A percentile compares a stretch with the other conserved stretches of the same genome.
Conservation (phyloP, 805 yeast genomes). For the Candida maltosa region DNA sequence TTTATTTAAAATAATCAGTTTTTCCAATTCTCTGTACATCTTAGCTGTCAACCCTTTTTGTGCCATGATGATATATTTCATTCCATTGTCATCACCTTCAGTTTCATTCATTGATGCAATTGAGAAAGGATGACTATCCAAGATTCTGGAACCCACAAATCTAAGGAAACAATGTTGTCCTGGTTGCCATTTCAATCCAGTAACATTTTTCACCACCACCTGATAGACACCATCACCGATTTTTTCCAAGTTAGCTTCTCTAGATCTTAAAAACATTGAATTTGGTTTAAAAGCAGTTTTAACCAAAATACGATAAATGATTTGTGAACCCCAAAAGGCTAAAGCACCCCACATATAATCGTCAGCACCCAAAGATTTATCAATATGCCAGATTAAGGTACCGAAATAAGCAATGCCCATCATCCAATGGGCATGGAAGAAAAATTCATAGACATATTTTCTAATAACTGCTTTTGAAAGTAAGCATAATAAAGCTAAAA, state of each 20-base stretch:
- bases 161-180: conserved; percentile 56
- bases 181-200: conserved; percentile 43
- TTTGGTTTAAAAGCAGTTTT: conserved; percentile 48
- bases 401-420: conserved; percentile 47
- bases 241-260: conserved; percentile 28
- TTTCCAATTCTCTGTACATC: conserved; percentile 28
- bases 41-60: conserved; percentile 44
- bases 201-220: conserved; percentile 32
- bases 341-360: conserved; percentile 49
- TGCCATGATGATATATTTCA: conserved; percentile 46
- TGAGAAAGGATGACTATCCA: conserved; percentile 59
- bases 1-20: conserved; percentile 18
- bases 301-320: conserved; percentile 42
- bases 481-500: conserved; percentile 41
- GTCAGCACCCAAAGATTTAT: conserved; percentile 29
- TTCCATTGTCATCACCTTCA: conserved; percentile 20
- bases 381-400: conserved; percentile 44
- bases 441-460: conserved; percentile 41
- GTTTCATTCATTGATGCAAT: conserved; percentile 31
- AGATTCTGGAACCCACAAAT: conserved; percentile 39
- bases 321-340: conserved; percentile 49
- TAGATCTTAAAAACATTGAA: conserved; percentile 34
- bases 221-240: conserved; percentile 23
- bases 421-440: conserved; percentile 53
- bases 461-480: conserved; percentile 41